Evolutionary conservation across 2,329 filamentous ascomycete genomes (phyloP).

Genomic region (Penicillium frequentans): DNA sequence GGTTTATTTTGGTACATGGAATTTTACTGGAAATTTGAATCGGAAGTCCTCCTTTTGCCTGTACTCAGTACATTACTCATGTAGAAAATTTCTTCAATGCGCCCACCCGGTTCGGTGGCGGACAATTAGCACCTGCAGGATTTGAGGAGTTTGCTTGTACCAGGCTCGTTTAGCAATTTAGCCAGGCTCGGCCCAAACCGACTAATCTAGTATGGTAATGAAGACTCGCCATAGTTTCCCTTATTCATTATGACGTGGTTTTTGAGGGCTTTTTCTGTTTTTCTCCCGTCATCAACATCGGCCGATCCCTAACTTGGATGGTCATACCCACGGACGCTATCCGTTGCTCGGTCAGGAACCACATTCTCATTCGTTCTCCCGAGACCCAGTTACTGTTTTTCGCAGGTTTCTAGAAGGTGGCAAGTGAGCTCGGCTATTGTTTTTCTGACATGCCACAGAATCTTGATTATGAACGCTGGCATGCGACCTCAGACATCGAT

Average conservation of each 20-base stretch:
- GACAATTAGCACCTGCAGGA: not conserved
- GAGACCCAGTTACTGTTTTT: constrained; percentile 15
- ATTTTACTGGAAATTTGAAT: not conserved
- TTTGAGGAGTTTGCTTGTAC: not conserved
- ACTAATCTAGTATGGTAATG: not conserved
- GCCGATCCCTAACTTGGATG: not conserved
- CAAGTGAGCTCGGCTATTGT: constrained; percentile 15
- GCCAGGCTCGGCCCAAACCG: not conserved
- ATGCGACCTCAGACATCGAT: constrained; percentile 9
- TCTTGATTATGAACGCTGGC: not conserved
- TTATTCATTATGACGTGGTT: not conserved
- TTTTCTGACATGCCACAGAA: constrained; percentile 2
- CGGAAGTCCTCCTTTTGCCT: not conserved
- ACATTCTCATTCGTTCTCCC: constrained; percentile 15
- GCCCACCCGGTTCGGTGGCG: not conserved
- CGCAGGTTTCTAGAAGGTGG: constrained; percentile 27
- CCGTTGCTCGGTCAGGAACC: constrained; percentile 14
- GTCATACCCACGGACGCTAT: constrained; percentile 8
- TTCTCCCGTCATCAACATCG: not conserved
- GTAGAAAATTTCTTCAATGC: constrained; percentile 3
- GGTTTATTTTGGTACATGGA: not conserved
- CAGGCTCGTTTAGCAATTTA: not conserved
- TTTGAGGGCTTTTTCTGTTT: not conserved
- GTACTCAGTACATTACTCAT: not conserved
- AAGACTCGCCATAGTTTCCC: not conserved